Evolutionary conservation across 345 rosid genomes (phyloP), one percentile per base, ranked within the genome.

Genomic region (Salix arbutifolia): DNA sequence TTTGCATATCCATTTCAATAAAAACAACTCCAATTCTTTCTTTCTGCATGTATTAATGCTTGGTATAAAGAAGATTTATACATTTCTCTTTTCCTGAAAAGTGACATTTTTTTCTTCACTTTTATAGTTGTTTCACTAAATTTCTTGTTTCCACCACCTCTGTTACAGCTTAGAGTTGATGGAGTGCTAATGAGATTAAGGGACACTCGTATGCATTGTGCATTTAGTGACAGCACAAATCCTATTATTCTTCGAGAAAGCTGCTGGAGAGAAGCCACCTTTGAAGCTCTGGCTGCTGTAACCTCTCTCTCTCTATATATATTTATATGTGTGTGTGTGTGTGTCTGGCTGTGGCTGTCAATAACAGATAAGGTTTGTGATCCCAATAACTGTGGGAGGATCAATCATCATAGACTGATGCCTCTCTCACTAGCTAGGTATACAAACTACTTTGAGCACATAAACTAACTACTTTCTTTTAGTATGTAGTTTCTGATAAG

Each of bases 151-250:
- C 74, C 65, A 58, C 76, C 80, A 35, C 35, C 53, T 58, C 16
- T 19, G 35, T 56, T 50, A 69, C 87, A 96, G 99, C 98, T 93
- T 78, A 90, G 99, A 81, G 99, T 96, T 82, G 99, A 96, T 80
- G 99, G 99, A 70, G 94, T 89, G 70, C 88, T 96, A 31, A 91
- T 96, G 97, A 92, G 99, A 83, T 75, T 96, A 76, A 90, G 99
- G 87, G 99, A 96, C 73, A 93, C 99, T 6, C 91, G 98, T 64
- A 77, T 96, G 89, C 94, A 91, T 76, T 93, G 90, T 71, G 83
- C 74, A 77, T 96, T 93, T 76, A 74, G 81, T 77, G 86, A 89
- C 72, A 76, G 76, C 46, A 78, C 69, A 67, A 67, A 76, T 40
- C 90, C 92, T 69, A 76, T 83, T 77, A 86, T 93, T 87, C 93